These are phyloP conservation scores for Pseudocercospora pini-densiflorae DNA, from an alignment of 2,329 filamentous ascomycete species.

Conservation along the genomic window DNA sequence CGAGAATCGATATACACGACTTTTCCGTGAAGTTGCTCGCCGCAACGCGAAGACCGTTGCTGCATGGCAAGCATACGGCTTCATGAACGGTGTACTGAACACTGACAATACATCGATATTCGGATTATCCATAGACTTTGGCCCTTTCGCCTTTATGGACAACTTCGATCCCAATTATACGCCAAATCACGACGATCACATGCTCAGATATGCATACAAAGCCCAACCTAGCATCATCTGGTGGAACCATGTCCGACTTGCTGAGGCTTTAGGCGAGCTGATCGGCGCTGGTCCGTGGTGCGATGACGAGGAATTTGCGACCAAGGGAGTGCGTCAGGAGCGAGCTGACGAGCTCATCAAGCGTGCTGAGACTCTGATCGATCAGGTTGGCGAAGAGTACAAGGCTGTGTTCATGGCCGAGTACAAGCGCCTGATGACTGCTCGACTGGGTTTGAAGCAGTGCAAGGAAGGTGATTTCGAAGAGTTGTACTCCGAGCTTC, in stretches of 20 bases:
- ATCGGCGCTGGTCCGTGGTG: constrained; percentile 76
- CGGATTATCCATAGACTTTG: constrained; percentile 90
- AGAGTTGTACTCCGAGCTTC: constrained; percentile 74
- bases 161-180: constrained; percentile 95
- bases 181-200: constrained; percentile 92
- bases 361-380: constrained; percentile 83
- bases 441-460: constrained; percentile 74
- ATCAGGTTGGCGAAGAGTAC: constrained; percentile 81
- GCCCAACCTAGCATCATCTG: constrained; percentile 97
- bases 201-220: constrained; percentile 85
- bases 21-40: constrained; percentile 86
- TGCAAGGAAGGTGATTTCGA: constrained; percentile 78
- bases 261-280: constrained; percentile 85
- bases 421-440: constrained; percentile 84
- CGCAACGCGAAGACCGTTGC: constrained; percentile 88
- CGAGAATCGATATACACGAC: constrained; percentile 83
- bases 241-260: constrained; percentile 96
- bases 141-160: constrained; percentile 97
- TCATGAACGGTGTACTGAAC: constrained; percentile 98
- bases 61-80: constrained; percentile 97
- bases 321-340: constrained; percentile 73
- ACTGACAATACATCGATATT: constrained; percentile 95
- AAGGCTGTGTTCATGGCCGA: constrained; percentile 85
- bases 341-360: constrained; percentile 71
- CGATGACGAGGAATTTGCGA: constrained; percentile 72